Evolutionary conservation across 495 filamentous ascomycete species (phyloP), one percentile per base, ranked within the genome.

Genomic region (Penicillium ucsense): DNA sequence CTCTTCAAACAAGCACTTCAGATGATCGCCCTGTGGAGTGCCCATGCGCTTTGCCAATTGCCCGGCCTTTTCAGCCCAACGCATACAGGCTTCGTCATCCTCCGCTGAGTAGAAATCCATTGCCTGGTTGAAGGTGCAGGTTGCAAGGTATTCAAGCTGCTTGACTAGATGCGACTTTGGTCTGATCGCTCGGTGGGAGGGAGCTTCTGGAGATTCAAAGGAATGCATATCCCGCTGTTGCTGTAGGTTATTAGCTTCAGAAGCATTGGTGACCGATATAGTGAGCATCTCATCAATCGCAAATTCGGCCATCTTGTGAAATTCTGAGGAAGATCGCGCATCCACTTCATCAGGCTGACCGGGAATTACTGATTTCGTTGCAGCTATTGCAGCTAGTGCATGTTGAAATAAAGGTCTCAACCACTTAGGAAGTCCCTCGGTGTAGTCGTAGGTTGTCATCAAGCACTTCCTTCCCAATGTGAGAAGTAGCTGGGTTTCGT

Each of bases 71-170:
- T 68, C 65, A 5, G 77, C 82, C 86, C 86, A 90, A 27, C 67
- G 62, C 51, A 71, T 74, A 45, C 78, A 83, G 4, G 70, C 67
- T 30, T 69, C 74, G 43, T 81, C 76, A 41, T 82, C 72, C 0
- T 67, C 66, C 3, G 54, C 58, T 9, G 78, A 67, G 49, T 85
- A 89, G 38, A 83, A 78, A 50, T 92, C 87, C 20, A 89, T 74
- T 0, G 83, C 83, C 37, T 74, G 78, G 51, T 94, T 94, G 70
- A 92, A 95, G 0, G 82, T 64, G 3, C 75, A 79, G 0, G 78
- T 78, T 1, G 82, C 81, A 31, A 96, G 76, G 83, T 85, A 90
- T 53, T 85, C 80, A 3, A 95, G 66, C 51, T 95, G 89, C 5
- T 78, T 75, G 7, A 63, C 48, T 4, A 86, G 86, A 56, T 88